A percentile compares a stretch with the other conserved stretches of the same genome.
Conservation (phyloP, 192 early-diverging fungal species). For the Backusella mclennaniae region DNA sequence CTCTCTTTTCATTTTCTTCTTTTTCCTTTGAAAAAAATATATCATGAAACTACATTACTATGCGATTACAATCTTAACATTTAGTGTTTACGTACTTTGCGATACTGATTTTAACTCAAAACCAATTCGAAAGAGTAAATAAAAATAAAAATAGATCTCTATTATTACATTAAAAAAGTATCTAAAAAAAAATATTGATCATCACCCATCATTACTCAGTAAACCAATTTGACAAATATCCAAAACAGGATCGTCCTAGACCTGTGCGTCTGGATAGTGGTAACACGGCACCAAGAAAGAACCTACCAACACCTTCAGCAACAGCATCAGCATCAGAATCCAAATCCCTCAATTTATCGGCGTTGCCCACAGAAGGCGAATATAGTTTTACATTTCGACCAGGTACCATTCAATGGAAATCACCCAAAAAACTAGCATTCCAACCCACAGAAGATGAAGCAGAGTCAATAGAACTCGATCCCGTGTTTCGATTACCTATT, state of each 20-base stretch:
- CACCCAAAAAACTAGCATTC: not conserved
- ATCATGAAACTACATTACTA: not conserved
- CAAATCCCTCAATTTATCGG: not conserved
- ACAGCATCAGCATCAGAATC: not conserved
- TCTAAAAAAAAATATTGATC: not conserved
- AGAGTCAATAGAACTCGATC: not conserved
- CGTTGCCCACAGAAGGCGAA: not conserved
- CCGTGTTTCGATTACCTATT: not conserved
- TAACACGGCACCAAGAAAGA: not conserved
- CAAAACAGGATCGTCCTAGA: not conserved
- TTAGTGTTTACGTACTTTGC: not conserved
- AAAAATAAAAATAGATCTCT: not conserved
- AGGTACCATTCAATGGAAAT: conserved; percentile 3
- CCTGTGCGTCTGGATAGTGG: not conserved
- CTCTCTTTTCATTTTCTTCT: not conserved
- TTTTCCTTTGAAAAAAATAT: not conserved
- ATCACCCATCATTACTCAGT: not conserved
- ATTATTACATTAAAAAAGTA: not conserved
- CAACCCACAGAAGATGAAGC: not conserved
- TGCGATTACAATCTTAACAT: not conserved
- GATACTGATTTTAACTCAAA: not conserved
- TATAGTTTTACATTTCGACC: not conserved
- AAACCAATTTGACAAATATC: not conserved
- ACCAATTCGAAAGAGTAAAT: conserved; percentile 4
- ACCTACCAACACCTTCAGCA: not conserved